A percentile compares a stretch with the other conserved stretches of the same genome.
Conservation (phyloP, 192 early-diverging fungal genomes). For the Coemansia sp. region DNA sequence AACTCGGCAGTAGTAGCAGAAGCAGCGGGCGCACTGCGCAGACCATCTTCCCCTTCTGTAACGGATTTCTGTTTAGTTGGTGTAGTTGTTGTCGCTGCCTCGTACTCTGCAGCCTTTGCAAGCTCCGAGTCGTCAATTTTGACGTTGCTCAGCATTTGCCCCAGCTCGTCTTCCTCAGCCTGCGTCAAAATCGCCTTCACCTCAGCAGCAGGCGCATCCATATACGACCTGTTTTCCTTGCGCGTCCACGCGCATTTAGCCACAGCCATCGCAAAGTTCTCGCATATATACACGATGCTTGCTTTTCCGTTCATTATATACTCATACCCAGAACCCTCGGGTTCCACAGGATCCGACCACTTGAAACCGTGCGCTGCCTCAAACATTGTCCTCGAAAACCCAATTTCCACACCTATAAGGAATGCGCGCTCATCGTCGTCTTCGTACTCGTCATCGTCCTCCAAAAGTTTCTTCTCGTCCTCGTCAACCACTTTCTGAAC, state of each 20-base stretch:
- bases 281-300: conserved; percentile 16
- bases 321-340: conserved; percentile 20
- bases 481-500: conserved; percentile 75
- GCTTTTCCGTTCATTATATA: conserved; percentile 28
- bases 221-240: conserved; percentile 23
- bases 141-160: conserved; percentile 34
- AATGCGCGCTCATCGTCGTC: conserved; percentile 71
- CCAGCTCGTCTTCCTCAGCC: conserved; percentile 45
- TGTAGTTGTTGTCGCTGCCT: conserved; percentile 5
- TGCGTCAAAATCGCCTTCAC: conserved; percentile 23
- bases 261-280: conserved; percentile 41
- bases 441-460: conserved; percentile 54
- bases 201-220: conserved; percentile 30
- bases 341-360: conserved; percentile 19
- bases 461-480: conserved; percentile 67
- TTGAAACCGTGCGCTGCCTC: conserved; percentile 42
- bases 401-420: conserved; percentile 61
- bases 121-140: conserved; percentile 35
- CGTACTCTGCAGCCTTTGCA: conserved; percentile 5
- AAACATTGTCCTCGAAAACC: conserved; percentile 20
- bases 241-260: conserved; percentile 50
- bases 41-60: background rate
- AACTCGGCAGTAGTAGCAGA: conserved; percentile 13
- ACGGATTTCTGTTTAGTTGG: conserved; percentile 9
- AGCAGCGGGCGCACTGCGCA: background rate